Evolutionary conservation across 23 red algal genomes (phyloP), one percentile per base, ranked within the genome.

Genomic region (Gracilaria domingensis): DNA sequence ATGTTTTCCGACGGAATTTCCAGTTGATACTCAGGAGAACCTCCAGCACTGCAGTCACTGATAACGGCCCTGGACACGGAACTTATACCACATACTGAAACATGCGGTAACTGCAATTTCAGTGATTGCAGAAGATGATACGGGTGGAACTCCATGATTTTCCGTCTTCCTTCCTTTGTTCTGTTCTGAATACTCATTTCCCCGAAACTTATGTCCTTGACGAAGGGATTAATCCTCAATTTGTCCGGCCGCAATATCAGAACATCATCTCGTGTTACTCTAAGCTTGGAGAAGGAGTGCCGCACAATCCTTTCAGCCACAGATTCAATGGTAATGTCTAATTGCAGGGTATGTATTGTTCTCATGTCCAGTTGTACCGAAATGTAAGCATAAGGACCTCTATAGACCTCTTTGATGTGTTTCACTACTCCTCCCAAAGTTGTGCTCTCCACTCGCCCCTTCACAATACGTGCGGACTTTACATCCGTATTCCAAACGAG

Each of bases 1-100:
- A 99, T 54, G 67, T 95, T 91, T 1, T 95, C 94, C 50, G 84
- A 92, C 62, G 96, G 94, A 26, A 95, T 93, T 61, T 95, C 74
- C 54, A 99, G 67, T 29, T 99, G 48, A 64, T 95, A 93, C 36
- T 77, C 75, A 12, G 79, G 83, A 40, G 81, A 48, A 12, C 55
- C 18, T 29, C 62, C 70, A 69, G 87, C 70, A 36, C 91, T 93
- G 45, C 62, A 73, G 44, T 96, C 91, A 61, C 88, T 96, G 44
- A 96, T 88, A 6, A 99, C 93, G 38, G 91, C 97, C 30, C 93
- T 86, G 12, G 54, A 45, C 24, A 96, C 93, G 23, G 84, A 80
- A 38, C 85, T 49, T 17, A 99, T 91, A 30, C 97, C 97, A 45
- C 80, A 75, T 16, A 99, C 83, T 8, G 91, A 77, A 2, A 99